Conservation (phyloP, 371 early-diverging fungal species). For the Mortierella sp. region DNA sequence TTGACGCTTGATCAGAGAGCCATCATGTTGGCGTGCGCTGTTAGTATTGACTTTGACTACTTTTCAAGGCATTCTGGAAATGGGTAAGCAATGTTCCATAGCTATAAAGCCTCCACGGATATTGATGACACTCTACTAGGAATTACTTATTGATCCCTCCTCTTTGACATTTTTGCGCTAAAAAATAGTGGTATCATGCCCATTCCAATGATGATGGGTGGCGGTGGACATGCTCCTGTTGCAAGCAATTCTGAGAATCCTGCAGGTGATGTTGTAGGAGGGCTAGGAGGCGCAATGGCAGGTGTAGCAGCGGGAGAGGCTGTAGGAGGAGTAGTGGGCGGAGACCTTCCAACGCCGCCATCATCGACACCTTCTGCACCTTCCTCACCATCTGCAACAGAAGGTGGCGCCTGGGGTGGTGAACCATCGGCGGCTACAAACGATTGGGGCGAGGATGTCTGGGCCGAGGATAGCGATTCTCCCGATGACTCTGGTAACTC, state of each 20-base stretch:
- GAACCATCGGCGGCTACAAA: slow-evolving; percentile 31
- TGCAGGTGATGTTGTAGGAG: slow-evolving; percentile 30
- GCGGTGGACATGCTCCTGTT: slow-evolving; percentile 39
- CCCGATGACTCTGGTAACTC: slow-evolving; percentile 25
- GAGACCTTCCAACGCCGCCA: slow-evolving; percentile 13
- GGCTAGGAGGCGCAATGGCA: slow-evolving; percentile 32
- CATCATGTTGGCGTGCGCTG: slow-evolving; percentile 84
- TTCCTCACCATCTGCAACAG: slow-evolving; percentile 21
- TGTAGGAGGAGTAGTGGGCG: slow-evolving; percentile 25
- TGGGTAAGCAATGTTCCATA: slow-evolving; percentile 55
- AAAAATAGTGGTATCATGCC: slow-evolving; percentile 51
- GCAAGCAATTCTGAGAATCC: slow-evolving; percentile 42
- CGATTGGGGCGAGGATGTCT: slow-evolving; percentile 51
- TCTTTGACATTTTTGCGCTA: background rate
- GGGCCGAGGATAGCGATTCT: slow-evolving; percentile 28
- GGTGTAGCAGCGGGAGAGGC: slow-evolving; percentile 24
- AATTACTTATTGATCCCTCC: background rate
- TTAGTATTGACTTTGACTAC: slow-evolving; percentile 94
- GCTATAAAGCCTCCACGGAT: background rate
- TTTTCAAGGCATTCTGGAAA: slow-evolving; percentile 84
- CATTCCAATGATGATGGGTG: slow-evolving; percentile 42
- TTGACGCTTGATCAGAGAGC: slow-evolving; percentile 88
- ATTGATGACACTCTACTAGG: background rate
- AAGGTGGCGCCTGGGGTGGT: slow-evolving; percentile 27
- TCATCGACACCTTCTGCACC: slow-evolving; percentile 30